phyloP scores from a whole-genome alignment of 2,329 filamentous ascomycete species.

The Rhexocercosporidium sp. region DNA sequence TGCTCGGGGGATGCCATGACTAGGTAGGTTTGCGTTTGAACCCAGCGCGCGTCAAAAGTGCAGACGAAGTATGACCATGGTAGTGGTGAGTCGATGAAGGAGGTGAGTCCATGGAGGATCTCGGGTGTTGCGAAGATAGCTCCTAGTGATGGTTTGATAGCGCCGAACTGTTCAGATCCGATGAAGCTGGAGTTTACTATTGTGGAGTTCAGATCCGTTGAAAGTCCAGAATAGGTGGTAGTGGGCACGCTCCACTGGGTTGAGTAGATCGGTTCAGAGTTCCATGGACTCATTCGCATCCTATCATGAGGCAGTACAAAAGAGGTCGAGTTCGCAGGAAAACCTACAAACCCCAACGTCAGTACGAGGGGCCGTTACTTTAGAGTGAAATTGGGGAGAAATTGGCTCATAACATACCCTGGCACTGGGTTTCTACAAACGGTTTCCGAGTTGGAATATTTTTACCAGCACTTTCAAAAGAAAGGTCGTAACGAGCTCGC shows the following conservation, averaged over 20 bases:
- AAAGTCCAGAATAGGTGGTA: not conserved
- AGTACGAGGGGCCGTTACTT: too few species aligned
- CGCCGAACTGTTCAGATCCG: constrained; percentile 10
- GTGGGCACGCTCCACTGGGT: constrained; percentile 1
- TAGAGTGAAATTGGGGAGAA: not conserved
- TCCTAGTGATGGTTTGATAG: constrained; percentile 7
- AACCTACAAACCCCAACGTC: not conserved
- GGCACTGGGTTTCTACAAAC: constrained; percentile 11
- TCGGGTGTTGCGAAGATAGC: constrained; percentile 4
- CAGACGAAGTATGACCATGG: constrained; percentile 13
- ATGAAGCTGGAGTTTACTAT: constrained; percentile 14
- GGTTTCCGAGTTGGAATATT: constrained; percentile 8
- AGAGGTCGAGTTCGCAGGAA: not conserved
- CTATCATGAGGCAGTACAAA: not conserved
- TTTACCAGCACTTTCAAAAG: not conserved
- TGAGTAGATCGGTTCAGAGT: not conserved
- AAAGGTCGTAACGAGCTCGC: constrained; percentile 14
- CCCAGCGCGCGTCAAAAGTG: constrained; percentile 21
- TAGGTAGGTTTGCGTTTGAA: constrained; percentile 4
- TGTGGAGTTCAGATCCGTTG: constrained; percentile 10
- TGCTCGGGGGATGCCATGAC: not conserved
- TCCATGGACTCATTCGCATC: constrained; percentile 6
- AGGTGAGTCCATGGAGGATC: not conserved
- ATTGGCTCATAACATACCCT: too few species aligned
- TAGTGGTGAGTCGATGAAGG: not conserved